These are phyloP conservation scores for Leptographium galeiforme DNA, from an alignment of 2,329 filamentous ascomycete genomes.

Conservation along the genomic window DNA sequence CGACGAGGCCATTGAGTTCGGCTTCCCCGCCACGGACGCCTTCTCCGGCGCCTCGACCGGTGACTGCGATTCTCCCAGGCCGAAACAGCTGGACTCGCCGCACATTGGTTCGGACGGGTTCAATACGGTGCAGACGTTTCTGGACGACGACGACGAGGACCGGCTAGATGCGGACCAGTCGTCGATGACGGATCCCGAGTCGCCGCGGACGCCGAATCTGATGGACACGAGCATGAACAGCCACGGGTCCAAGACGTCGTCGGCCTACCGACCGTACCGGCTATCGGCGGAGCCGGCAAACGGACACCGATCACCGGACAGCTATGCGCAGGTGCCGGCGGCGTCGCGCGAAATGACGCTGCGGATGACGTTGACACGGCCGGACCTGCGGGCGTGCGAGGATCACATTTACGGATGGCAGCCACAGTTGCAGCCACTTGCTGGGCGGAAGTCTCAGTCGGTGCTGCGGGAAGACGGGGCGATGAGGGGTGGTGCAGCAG, in stretches of 20 bases:
- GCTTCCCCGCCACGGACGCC: slow-evolving; percentile 57
- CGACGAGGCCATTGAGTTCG: slow-evolving; percentile 87
- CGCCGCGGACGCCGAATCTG: slow-evolving; percentile 41
- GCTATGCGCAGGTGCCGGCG: slow-evolving; percentile 36
- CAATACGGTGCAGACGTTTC: slow-evolving; percentile 40
- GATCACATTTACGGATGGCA: slow-evolving; percentile 61
- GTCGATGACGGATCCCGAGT: slow-evolving; percentile 45
- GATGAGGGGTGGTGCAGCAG: slow-evolving; percentile 10
- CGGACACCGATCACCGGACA: slow-evolving; percentile 20
- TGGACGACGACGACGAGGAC: slow-evolving; percentile 27
- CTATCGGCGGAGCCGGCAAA: background rate
- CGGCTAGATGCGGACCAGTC: slow-evolving; percentile 39
- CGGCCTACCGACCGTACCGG: slow-evolving; percentile 6
- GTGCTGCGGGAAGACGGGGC: slow-evolving; percentile 11
- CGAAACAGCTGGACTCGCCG: slow-evolving; percentile 12
- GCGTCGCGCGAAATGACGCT: slow-evolving; percentile 82
- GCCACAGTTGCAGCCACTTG: slow-evolving; percentile 16
- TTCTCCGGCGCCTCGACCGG: slow-evolving; percentile 15
- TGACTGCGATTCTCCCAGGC: slow-evolving; percentile 13
- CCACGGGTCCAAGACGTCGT: background rate
- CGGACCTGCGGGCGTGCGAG: slow-evolving; percentile 68
- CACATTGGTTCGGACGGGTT: slow-evolving; percentile 28
- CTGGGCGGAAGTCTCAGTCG: slow-evolving; percentile 11
- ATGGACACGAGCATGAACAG: slow-evolving; percentile 20
- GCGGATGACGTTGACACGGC: slow-evolving; percentile 85